Evolutionary conservation across 306 rosid genomes (phyloP), one percentile per base, ranked within the genome.

Genomic region (Pterocarpus macrocarpus): DNA sequence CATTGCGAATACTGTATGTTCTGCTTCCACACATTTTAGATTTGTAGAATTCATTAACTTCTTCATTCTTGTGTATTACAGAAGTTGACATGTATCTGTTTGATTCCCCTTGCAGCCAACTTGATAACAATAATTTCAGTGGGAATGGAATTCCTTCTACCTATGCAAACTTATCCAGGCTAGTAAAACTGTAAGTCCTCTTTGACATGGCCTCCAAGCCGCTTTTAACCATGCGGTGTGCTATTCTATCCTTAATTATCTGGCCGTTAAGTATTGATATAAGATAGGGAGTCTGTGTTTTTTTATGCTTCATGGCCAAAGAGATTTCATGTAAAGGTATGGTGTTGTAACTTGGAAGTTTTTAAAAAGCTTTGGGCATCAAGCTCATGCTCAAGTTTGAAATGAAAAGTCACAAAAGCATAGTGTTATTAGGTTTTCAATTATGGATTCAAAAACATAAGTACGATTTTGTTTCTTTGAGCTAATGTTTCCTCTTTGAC

Each of bases 1-100:
- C 44, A 4, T 77, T 90, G 81, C 85, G 77, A 8, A 86, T 90
- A 84, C 85, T 90, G 94, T 90, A 86, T 66, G 88, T 86, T 59
- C 53, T 47, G 3, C 67, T 77, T 80, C 64, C 53, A 73, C 47
- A 39, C 22, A 38, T 16, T 84, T 80, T 81, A 10, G 55, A 73
- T 73, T 55, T 73, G 66, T 43, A 61, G 69, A 70, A 69, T 33
- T 74, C 36, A 58, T 56, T 36, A 47, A 32, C 32, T 50, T 30
- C 7, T 65, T 44, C 58, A 56, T 71, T 71, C 14, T 58, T 52
- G 22, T 64, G 22, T 36, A 49, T 59, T 39, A 34, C 36, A 28
- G 65, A 68, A 58, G 45, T 75, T 79, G 69, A 63, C 39, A 69
- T 16, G 13, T 38, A 43, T 59, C 38, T 82, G 15, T 75, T 62